Evolutionary conservation across 1,284 basidiomycete species (phyloP).

Genomic region (Microbotryum silenes-acaulis): DNA sequence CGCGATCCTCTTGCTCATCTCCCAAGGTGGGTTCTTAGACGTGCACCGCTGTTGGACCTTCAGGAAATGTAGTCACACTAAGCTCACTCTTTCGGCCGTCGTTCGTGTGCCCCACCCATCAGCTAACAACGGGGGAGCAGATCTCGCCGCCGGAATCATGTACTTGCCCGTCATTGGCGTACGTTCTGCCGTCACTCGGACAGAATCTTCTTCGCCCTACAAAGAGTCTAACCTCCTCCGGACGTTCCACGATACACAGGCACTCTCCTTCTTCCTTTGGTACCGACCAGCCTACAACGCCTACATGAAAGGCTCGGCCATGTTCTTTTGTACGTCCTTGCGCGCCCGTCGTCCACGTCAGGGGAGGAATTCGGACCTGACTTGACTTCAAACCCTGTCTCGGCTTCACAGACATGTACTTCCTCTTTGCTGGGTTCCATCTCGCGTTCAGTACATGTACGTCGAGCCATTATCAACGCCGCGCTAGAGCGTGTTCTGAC

Average conservation of each 20-base stretch:
- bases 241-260: background rate
- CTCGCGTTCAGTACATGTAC: conserved; percentile 74
- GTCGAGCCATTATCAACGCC: conserved; percentile 20
- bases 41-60: conserved; percentile 22
- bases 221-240: background rate
- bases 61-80: background rate
- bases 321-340: background rate
- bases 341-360: too few species aligned
- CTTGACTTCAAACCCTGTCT: too few species aligned
- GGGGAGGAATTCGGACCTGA: too few species aligned
- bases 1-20: conserved; percentile 74
- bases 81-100: conserved; percentile 29
- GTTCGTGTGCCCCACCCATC: conserved; percentile 28
- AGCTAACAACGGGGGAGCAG: conserved; percentile 34
- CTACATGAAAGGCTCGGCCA: conserved; percentile 64
- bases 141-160: conserved; percentile 44
- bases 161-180: conserved; percentile 74
- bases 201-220: conserved; percentile 51
- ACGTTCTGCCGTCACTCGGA: conserved; percentile 59
- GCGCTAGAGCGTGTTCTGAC: conserved; percentile 33
- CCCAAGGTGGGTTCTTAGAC: conserved; percentile 49
- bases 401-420: conserved; percentile 68
- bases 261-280: conserved; percentile 15
- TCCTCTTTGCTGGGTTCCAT: conserved; percentile 91
- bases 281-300: conserved; percentile 80